Base-by-base conservation (phyloP, 2,329 filamentous ascomycete genomes). In the Ceratocystiopsis minuta region DNA sequence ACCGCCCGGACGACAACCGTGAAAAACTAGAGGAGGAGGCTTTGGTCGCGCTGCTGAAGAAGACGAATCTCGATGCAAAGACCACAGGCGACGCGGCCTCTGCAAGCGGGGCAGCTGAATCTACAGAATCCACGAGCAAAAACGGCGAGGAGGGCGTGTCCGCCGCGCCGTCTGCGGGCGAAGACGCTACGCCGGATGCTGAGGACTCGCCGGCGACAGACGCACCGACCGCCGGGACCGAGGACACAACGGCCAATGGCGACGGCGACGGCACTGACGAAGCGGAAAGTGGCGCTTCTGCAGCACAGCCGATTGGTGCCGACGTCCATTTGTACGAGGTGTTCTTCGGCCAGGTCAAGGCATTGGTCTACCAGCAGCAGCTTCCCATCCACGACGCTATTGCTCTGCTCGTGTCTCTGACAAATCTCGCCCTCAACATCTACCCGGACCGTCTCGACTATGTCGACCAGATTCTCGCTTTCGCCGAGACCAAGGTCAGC, bases 321-420 rank as follows among this genome's bases (percentile, higher is more conserved):
- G 79, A 85, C 52, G 77, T 94, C 44, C 88, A 84, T 60, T 72
- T 98, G 18, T 96, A 96, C 58, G 87, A 96, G 60, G 84, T 96
- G 45, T 98, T 96, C 67, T 93, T 96, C 55, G 80, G 86, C 40
- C 90, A 96, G 59, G 90, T 96, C 47, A 81, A 92, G 55, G 87
- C 88, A 53, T 67, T 98, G 40, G 87, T 96, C 47, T 88, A 86
- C 60, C 83, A 82, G 41, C 85, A 95, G 54, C 79, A 85, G 50
- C 68, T 98, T 41, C 81, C 87, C 1, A 88, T 98, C 49, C 86
- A 93, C 58, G 92, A 98, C 57, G 93, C 83, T 16, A 90, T 94
- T 52, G 90, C 87, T 11, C 65, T 98, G 36, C 68, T 96, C 37
- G 88, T 93, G n/a, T 98, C 90, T 5, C 68, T 98, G 35, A 78